These are phyloP conservation scores for Amylocystis lapponica DNA, from an alignment of 768 basidiomycete genomes.

Conservation along the genomic window DNA sequence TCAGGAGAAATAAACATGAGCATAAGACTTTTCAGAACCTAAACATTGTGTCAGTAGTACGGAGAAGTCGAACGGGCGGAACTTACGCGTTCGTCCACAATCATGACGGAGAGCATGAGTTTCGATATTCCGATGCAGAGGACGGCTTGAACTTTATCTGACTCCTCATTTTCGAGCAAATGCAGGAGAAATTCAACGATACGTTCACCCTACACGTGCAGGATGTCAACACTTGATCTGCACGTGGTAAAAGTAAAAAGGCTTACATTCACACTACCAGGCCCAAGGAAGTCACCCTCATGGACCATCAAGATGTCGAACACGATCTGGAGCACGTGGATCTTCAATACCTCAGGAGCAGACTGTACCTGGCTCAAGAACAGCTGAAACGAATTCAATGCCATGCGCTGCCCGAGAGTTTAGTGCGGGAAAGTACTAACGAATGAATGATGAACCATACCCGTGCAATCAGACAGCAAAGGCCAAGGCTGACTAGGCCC, in stretches of 20 bases:
- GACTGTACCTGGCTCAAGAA: constrained; percentile 72
- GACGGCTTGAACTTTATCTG: constrained; percentile 62
- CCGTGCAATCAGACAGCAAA: constrained; percentile 83
- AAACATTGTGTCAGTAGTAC: neutral
- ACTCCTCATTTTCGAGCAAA: constrained; percentile 46
- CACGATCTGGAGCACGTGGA: constrained; percentile 68
- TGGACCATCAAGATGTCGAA: constrained; percentile 89
- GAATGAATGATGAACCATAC: constrained; percentile 23
- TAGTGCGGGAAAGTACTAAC: neutral
- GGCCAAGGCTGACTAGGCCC: constrained; percentile 72
- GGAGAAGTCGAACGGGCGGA: too few species aligned
- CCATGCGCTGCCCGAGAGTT: constrained; percentile 46
- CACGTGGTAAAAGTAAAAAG: neutral
- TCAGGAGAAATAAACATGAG: constrained; percentile 73
- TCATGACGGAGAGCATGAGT: constrained; percentile 70
- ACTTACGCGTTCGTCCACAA: constrained; percentile 64
- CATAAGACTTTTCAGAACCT: constrained; percentile 47
- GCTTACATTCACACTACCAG: constrained; percentile 32
- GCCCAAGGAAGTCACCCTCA: constrained; percentile 55
- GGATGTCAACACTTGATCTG: neutral
- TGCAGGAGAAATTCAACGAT: constrained; percentile 64
- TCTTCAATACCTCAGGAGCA: constrained; percentile 59
- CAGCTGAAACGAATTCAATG: constrained; percentile 62
- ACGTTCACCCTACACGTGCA: constrained; percentile 40
- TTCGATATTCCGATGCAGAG: constrained; percentile 82